phyloP scores from a whole-genome alignment of 2,329 filamentous ascomycete genomes.

The Diaporthe citrichinensis region DNA sequence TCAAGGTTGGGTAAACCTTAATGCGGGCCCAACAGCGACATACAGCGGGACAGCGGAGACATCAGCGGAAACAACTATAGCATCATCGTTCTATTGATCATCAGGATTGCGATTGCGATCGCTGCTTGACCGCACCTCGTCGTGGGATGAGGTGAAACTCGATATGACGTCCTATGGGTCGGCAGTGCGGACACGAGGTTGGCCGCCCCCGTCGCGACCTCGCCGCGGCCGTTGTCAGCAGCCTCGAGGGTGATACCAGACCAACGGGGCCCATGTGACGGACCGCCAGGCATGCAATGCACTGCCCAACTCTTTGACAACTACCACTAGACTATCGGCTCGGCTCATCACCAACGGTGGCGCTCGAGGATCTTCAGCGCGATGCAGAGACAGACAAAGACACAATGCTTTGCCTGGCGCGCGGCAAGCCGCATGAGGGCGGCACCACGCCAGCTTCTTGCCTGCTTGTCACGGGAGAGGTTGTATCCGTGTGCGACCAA shows the following conservation, averaged over 20 bases:
- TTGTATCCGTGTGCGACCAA: conserved; percentile 31
- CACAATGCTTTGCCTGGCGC: conserved; percentile 35
- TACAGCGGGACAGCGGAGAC: neutral
- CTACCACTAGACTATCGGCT: neutral
- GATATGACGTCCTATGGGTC: conserved; percentile 34
- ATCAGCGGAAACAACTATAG: conserved; percentile 16
- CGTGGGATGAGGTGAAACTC: conserved; percentile 33
- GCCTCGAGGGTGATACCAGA: conserved; percentile 15
- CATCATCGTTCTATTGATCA: conserved; percentile 33
- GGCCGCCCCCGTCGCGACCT: conserved; percentile 22
- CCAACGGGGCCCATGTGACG: conserved; percentile 25
- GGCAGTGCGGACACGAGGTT: conserved; percentile 33
- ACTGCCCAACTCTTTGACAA: conserved; percentile 6
- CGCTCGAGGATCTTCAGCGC: neutral
- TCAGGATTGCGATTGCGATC: conserved; percentile 28
- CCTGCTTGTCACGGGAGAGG: conserved; percentile 28
- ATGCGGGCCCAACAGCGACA: neutral
- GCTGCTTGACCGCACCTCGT: conserved; percentile 13
- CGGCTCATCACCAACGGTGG: neutral
- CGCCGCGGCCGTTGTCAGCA: conserved; percentile 15
- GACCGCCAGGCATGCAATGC: neutral
- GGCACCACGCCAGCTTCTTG: conserved; percentile 30
- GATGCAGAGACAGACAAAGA: conserved; percentile 21
- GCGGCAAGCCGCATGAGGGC: conserved; percentile 34
- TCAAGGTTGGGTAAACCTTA: conserved; percentile 15